Conservation (phyloP, 495 filamentous ascomycete species). For the Margaritispora aquatica region DNA sequence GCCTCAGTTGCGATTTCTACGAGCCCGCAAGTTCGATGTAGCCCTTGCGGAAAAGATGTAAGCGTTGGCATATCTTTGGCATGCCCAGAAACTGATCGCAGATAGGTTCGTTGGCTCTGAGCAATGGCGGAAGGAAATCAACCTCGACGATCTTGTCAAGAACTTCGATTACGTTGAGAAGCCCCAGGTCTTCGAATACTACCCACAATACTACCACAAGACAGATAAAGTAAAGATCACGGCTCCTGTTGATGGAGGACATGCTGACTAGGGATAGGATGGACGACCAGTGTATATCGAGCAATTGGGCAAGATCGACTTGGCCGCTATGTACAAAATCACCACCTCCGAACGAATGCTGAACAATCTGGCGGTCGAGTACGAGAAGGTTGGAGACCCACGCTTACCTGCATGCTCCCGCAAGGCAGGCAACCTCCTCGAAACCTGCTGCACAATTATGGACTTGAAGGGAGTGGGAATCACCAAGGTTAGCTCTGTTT, state of each 20-base stretch:
- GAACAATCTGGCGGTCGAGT: conserved; percentile 90
- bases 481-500: conserved; percentile 68
- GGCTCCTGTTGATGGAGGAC: conserved; percentile 1
- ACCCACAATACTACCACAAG: conserved; percentile 99
- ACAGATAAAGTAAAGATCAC: conserved; percentile 73
- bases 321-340: conserved; percentile 86
- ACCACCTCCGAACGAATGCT: conserved; percentile 91
- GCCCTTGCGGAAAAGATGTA: conserved; percentile 80
- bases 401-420: conserved; percentile 92
- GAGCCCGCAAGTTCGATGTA: conserved; percentile 93
- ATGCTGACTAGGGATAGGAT: conserved; percentile 51
- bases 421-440: conserved; percentile 80
- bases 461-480: conserved; percentile 92
- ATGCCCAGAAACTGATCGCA: not conserved
- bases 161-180: conserved; percentile 90
- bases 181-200: conserved; percentile 80
- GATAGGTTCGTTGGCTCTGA: conserved; percentile 85
- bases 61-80: conserved; percentile 26
- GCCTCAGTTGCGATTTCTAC: conserved; percentile 73
- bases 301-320: conserved; percentile 88
- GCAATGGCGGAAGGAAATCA: conserved; percentile 82
- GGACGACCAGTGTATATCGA: conserved; percentile 97
- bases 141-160: conserved; percentile 75
- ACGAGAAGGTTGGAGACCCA: conserved; percentile 91
- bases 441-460: conserved; percentile 97